Base-by-base conservation (phyloP, 225 moss, liverwort and hornwort species). In the Rhytidiadelphus loreus region DNA sequence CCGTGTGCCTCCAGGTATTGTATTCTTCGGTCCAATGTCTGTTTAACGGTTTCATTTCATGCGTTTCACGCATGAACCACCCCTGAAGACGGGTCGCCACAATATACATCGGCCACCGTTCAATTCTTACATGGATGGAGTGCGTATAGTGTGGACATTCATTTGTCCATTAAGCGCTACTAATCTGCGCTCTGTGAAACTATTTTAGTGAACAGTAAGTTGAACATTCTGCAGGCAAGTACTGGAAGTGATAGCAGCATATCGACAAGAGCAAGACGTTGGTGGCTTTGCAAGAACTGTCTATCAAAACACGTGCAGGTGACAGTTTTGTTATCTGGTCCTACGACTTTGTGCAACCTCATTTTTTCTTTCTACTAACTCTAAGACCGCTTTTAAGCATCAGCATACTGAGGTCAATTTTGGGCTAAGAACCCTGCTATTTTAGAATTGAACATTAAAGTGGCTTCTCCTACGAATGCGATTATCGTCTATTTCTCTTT, bases 301-400 rank as follows among this genome's bases (percentile, higher is more conserved):
- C 26, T 95, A 96, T 86, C 97, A 95, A 86, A 99, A 97, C 52
- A 97, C 99, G 46, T 98, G 96, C 95, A 94, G 96, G 97, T 96
- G 87, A 77, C 28, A 55, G 62, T 72, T n/a, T 89, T 50, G 41
- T 66, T 80, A 60, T 39, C 68, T 76, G 68, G 32, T 86, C 46
- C 44, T 64, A 26, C 24, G 68, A 41, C 39, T 87, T 81, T 86
- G 77, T 63, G 48, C 71, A 37, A 77, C 41, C 46, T 77, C 70
- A 62, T 61, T 81, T 56, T 59, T 88, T 39, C 39, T 41, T 78
- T 65, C 65, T 86, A n/a, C 20, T 35, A 44, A 56, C 76, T 73
- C 73, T 78, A 83, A 50, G 74, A 44, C 33, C 46, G 76, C 63
- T 14, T 68, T 83, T 41, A 39, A 71, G 86, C 53, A 83, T 21